Evolutionary conservation across 2,329 filamentous ascomycete genomes (phyloP), one percentile per base, ranked within the genome.

Genomic region (Diplodia mutila): DNA sequence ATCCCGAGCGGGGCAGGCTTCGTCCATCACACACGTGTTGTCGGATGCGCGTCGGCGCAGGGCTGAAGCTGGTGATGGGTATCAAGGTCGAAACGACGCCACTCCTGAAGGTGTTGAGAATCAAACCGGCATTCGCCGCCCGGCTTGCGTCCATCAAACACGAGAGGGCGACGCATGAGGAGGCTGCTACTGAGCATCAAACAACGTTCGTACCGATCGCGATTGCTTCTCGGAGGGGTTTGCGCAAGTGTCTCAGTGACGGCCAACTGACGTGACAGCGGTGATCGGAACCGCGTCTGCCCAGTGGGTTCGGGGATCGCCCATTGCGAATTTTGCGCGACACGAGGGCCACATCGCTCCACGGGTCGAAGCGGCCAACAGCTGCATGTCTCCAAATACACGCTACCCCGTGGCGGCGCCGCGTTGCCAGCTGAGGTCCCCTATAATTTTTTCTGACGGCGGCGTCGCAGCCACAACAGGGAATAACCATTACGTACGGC

Each of bases 1-100:
- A 61, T 34, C 42, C 18, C 46, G 23, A 23, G 57, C 57, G 57
- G 57, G 57, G 57, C 57, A n/a, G 18, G 48, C 4, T 14, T 61
- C 57, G 57, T 61, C 49, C 57, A 61, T 61, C 42, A 48, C 42
- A 61, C 57, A 46, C 37, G 21, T 61, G 42, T 25, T 25, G 57
- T 61, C 57, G 39, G 57, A 61, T 49, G 25, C 42, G 57, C 57
- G 25, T 61, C 18, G 42, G 32, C 57, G 57, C 57, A 61, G 57
- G 57, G 57, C 57, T 61, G 57, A 61, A 25, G 18, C 8, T 46
- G 23, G 34, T 16, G 39, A 61, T 21, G 57, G 48, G 27, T 49
- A 12, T 59, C 55, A 46, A 59, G n/a, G 23, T 42, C 23, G 34
- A 59, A 61, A 39, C 57, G n/a, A 61, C n/a, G 57, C 57, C 39